Conservation (phyloP, 441 rosid species). For the Aleurites moluccanus region DNA sequence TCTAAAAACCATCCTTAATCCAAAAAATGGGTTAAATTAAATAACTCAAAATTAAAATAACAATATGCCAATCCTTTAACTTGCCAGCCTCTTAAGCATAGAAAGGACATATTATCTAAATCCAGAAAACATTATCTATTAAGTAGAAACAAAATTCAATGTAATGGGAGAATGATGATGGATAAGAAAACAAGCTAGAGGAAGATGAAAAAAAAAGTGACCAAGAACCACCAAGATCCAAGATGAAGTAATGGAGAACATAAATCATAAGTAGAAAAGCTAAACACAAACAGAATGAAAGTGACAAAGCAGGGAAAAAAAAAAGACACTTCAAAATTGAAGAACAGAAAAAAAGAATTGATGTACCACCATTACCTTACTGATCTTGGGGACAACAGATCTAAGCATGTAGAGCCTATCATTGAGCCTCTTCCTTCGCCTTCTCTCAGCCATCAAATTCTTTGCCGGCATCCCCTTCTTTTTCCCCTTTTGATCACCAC, state of each 20-base stretch:
- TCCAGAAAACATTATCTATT: not conserved
- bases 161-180: not conserved
- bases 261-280: not conserved
- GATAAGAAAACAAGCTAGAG: not conserved
- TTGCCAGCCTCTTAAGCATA: not conserved
- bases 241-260: not conserved
- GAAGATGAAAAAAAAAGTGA: not conserved
- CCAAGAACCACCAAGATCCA: not conserved
- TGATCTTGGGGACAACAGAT: constrained; percentile 63
- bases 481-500: constrained; percentile 50
- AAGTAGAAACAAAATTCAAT: not conserved
- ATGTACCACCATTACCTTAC: constrained; percentile 45
- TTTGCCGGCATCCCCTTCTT: constrained; percentile 58
- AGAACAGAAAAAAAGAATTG: constrained; percentile 9
- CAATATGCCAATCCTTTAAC: not conserved
- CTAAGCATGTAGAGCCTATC: constrained; percentile 63
- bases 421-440: constrained; percentile 59
- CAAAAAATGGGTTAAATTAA: not conserved
- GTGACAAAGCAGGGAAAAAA: not conserved
- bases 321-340: not conserved
- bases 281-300: not conserved
- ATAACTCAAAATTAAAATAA: not conserved
- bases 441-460: constrained; percentile 68
- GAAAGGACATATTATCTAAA: not conserved
- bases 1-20: not conserved